A percentile compares a stretch with the other conserved stretches of the same genome.
phyloP scores from a whole-genome alignment of 495 filamentous ascomycete species.

The Lasiosphaeria hispida region DNA sequence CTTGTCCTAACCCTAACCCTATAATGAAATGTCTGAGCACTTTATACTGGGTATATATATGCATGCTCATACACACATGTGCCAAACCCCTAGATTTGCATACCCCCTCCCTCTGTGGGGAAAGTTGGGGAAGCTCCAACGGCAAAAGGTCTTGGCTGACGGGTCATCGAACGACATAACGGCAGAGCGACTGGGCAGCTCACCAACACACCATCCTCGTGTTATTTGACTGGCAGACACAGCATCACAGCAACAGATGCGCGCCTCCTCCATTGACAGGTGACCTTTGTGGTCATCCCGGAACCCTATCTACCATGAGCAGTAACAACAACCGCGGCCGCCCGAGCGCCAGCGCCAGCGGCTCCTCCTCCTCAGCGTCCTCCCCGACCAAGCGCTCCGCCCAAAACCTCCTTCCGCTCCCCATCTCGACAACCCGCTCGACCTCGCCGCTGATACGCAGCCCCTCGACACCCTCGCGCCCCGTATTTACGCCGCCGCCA shows the following conservation, averaged over 20 bases:
- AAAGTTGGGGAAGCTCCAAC: too few relatives aligned
- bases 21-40: too few relatives aligned
- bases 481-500: slow-evolving; percentile 29
- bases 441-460: slow-evolving; percentile 7
- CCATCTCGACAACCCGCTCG: slow-evolving; percentile 6
- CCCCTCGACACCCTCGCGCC: slow-evolving; percentile 7
- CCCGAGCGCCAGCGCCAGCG: slow-evolving; percentile 12
- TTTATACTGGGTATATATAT: too few relatives aligned
- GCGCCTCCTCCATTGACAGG: not conserved
- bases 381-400: slow-evolving; percentile 15
- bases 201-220: not conserved
- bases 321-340: not conserved
- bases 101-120: too few relatives aligned
- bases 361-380: slow-evolving; percentile 18
- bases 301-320: slow-evolving; percentile 12
- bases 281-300: not conserved
- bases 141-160: too few relatives aligned
- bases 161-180: too few relatives aligned
- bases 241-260: not conserved
- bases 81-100: too few relatives aligned
- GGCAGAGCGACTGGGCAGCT: too few relatives aligned
- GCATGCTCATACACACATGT: too few relatives aligned
- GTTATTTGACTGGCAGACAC: not conserved
- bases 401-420: slow-evolving; percentile 7
- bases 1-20: too few relatives aligned